phyloP scores from a whole-genome alignment of 108 stramenopile genomes.

The Cyclostephanos invisitatus region DNA sequence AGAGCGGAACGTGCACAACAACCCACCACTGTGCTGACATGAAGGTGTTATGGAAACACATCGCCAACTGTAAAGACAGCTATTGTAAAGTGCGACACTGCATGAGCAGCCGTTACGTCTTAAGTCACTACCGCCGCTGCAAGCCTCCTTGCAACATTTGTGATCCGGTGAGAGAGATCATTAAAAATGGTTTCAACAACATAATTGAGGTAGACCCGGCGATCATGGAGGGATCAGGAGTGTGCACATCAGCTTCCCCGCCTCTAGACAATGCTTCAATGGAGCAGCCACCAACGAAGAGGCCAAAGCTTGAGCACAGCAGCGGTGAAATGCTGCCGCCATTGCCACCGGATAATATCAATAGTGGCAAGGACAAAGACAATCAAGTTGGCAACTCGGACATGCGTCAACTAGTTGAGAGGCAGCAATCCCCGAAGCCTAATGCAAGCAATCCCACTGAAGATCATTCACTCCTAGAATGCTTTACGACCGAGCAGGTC shows the following conservation, averaged over 20 bases:
- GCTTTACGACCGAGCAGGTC: conserved; percentile 90
- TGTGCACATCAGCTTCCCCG: neutral
- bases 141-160: conserved; percentile 93
- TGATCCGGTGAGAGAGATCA: conserved; percentile 94
- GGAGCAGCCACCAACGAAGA: conserved; percentile 20
- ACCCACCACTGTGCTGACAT: conserved; percentile 97
- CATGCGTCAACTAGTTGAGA: neutral
- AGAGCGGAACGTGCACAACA: conserved; percentile 78
- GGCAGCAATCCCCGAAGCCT: conserved; percentile 34
- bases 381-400: neutral
- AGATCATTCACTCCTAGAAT: conserved; percentile 87
- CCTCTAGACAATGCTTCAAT: conserved; percentile 1
- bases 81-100: conserved; percentile 93
- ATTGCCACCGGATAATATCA: neutral
- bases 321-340: conserved; percentile 7
- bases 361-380: conserved; percentile 1
- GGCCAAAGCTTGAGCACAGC: conserved; percentile 13
- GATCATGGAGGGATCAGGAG: conserved; percentile 22
- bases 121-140: conserved; percentile 97
- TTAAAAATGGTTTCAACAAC: conserved; percentile 69
- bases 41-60: conserved; percentile 99
- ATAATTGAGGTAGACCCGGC: conserved; percentile 25
- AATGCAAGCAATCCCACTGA: conserved; percentile 47
- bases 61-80: conserved; percentile 95
- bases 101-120: conserved; percentile 96